Evolutionary conservation across 208 protist genomes (phyloP).

Genomic region (Leptomonas seymouri): DNA sequence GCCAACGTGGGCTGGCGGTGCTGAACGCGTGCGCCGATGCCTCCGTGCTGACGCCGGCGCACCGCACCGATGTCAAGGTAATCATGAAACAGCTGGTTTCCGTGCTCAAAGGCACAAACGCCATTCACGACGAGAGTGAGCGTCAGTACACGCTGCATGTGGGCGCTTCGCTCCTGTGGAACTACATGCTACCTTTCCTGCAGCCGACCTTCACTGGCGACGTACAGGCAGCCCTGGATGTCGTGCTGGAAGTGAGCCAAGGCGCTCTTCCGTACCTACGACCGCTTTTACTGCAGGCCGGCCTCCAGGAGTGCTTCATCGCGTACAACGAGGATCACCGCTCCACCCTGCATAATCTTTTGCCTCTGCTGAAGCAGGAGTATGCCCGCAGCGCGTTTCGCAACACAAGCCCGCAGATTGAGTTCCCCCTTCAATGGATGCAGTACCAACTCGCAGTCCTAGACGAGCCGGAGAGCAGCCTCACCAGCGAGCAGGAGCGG

Average conservation of each 20-base stretch:
- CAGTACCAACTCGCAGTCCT: conserved; percentile 26
- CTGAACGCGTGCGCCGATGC: conserved; percentile 38
- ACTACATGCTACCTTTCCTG: conserved; percentile 52
- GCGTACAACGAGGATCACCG: conserved; percentile 82
- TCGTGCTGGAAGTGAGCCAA: conserved; percentile 22
- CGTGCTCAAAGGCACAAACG: conserved; percentile 62
- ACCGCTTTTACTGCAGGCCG: conserved; percentile 46
- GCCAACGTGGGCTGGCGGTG: neutral
- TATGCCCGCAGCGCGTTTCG: conserved; percentile 1
- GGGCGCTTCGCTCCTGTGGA: conserved; percentile 78
- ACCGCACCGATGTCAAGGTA: conserved; percentile 33
- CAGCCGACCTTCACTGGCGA: conserved; percentile 23
- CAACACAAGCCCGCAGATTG: neutral
- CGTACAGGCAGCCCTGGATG: conserved; percentile 21
- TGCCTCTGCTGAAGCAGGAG: conserved; percentile 23
- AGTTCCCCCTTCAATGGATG: conserved; percentile 34
- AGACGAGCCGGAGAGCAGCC: conserved; percentile 29
- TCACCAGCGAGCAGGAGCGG: conserved; percentile 21
- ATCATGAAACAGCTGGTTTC: conserved; percentile 50
- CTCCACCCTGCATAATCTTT: conserved; percentile 27
- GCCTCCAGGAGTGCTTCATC: conserved; percentile 60
- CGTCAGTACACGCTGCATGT: conserved; percentile 59
- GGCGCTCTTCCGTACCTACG: conserved; percentile 15
- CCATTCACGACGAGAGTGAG: conserved; percentile 72
- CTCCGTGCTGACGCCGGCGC: conserved; percentile 46